phyloP scores from a whole-genome alignment of 31 red algal species.

The Asparagopsis taxiformis region DNA sequence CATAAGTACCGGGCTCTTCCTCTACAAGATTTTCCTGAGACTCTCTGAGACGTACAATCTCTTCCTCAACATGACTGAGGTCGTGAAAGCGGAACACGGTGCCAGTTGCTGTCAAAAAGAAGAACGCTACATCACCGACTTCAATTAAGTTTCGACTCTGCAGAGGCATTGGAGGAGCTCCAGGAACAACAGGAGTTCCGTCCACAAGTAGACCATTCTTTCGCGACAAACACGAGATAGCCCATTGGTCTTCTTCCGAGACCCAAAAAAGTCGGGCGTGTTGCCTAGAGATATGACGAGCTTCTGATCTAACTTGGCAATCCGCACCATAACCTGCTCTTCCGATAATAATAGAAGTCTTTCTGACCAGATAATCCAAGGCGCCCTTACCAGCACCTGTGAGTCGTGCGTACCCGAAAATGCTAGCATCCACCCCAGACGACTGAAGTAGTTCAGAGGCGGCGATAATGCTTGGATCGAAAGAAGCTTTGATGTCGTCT shows the following conservation, averaged over 20 bases:
- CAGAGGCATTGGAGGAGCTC: constrained; percentile 39
- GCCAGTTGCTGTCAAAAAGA: constrained; percentile 41
- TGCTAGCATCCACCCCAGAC: constrained; percentile 24
- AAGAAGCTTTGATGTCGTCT: neutral
- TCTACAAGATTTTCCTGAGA: constrained; percentile 4
- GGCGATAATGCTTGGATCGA: neutral
- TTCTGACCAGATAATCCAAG: constrained; percentile 60
- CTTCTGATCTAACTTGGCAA: constrained; percentile 59
- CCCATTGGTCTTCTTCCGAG: constrained; percentile 29
- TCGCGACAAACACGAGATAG: constrained; percentile 45
- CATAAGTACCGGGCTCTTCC: neutral
- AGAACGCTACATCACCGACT: constrained; percentile 56
- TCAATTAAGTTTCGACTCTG: constrained; percentile 50
- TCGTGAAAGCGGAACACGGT: constrained; percentile 23
- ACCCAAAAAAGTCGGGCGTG: constrained; percentile 50
- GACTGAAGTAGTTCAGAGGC: neutral
- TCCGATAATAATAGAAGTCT: constrained; percentile 36
- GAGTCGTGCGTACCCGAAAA: constrained; percentile 68
- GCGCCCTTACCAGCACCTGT: constrained; percentile 49
- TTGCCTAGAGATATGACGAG: constrained; percentile 30
- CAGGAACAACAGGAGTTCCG: constrained; percentile 41
- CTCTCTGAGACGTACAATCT: constrained; percentile 16
- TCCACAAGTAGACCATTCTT: constrained; percentile 53
- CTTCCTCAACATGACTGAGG: constrained; percentile 38
- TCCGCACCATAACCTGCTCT: constrained; percentile 46